Base-by-base conservation (phyloP, 1,284 basidiomycete genomes). In the Thelephora terrestris region DNA sequence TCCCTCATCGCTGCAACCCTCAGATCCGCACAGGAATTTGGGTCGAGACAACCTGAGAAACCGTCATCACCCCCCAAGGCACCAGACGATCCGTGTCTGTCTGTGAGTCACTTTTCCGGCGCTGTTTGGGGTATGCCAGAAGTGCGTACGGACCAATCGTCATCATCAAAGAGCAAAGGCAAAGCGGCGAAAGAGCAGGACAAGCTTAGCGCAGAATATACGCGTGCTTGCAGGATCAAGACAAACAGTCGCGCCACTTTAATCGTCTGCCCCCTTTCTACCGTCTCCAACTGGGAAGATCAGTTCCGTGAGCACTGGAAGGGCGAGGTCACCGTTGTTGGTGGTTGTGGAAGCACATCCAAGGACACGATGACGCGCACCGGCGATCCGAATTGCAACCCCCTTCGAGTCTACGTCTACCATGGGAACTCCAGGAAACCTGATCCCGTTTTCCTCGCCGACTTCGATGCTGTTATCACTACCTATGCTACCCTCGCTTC, bases 261-360 rank as follows among this genome's bases (percentile, higher is more conserved):
- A n/a, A 90, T 99, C 56, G 79, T 99, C 23, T 98, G 96, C 58
- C 96, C 96, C 7, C 74, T 99, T 47, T 95, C 92, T 20, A 97
- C 96, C 2, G 91, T 99, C 1, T 83, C 90, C 43, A 99, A 98
- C 61, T 99, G 96, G 96, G 95, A 99, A 66, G 91, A 96, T 54
- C 96, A 99, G 65, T 89, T 99, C 62, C 79, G 84, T 51, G 94
- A 98, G 62, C 96, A 99, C 66, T 92, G 91, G 91, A 78, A 78
- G 51, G 90, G 91, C 12, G 77, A 83, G 49, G 89, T 94, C 6
- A 73, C 75, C 27, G 82, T 94, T 40, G 71, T 85, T 45, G 91
- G 91, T n/a, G 91, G 90, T 2, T 48, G 54, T 44, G 56, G 59
- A 37, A 49, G 58, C 37, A 50, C 27, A 50, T 43, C 57, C 43